Conservation (phyloP, 139 green algal species). For the Ettlia oleoabundans region DNA sequence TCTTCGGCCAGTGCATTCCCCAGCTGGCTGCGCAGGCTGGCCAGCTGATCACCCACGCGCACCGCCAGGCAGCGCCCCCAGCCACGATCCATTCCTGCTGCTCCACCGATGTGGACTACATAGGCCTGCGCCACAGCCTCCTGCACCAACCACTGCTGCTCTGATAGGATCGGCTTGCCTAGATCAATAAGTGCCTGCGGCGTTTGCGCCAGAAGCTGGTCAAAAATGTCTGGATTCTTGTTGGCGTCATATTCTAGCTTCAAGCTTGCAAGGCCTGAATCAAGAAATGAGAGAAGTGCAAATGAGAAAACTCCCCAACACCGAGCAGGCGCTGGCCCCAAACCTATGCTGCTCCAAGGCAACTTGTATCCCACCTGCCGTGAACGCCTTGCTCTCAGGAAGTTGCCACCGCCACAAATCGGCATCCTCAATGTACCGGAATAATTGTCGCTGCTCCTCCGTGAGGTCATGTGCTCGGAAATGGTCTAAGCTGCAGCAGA, state of each 20-base stretch:
- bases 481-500: too few species aligned
- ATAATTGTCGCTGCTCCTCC: constrained; percentile 25
- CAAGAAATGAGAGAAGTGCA: not conserved
- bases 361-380: constrained; percentile 36
- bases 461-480: too few species aligned
- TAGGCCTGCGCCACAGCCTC: constrained; percentile 36
- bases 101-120: constrained; percentile 47
- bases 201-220: constrained; percentile 50
- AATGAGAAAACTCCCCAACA: not conserved
- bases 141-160: constrained; percentile 33
- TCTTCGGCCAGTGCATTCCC: constrained; percentile 62
- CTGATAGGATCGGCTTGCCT: constrained; percentile 28
- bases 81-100: not conserved
- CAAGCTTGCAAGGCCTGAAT: constrained; percentile 38
- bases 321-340: too few species aligned
- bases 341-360: not conserved
- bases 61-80: constrained; percentile 56
- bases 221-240: constrained; percentile 57
- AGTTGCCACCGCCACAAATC: constrained; percentile 70
- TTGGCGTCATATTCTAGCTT: constrained; percentile 57
- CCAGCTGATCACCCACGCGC: constrained; percentile 15
- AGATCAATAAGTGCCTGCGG: not conserved
- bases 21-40: constrained; percentile 49
- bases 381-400: constrained; percentile 59
- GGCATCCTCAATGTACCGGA: constrained; percentile 67